A percentile compares a stretch with the other conserved stretches of the same genome.
These are phyloP conservation scores for Candida rishiriensis DNA, from an alignment of 805 yeast genomes.

Conservation along the genomic window DNA sequence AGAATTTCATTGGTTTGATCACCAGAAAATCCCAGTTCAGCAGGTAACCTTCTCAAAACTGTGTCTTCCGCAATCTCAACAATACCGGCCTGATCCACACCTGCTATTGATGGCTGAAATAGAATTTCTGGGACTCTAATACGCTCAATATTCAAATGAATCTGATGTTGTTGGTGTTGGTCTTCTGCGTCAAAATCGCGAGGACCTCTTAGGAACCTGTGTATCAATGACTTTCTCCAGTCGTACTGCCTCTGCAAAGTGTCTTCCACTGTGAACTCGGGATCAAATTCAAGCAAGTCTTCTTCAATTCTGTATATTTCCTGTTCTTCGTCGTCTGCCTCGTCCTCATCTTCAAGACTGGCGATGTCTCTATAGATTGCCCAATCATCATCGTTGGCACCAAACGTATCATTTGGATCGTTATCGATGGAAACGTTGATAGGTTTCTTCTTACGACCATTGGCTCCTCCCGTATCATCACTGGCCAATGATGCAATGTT, in stretches of 20 bases:
- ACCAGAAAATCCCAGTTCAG: constrained; percentile 46
- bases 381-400: constrained; percentile 96
- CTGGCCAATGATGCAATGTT: constrained; percentile 85
- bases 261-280: constrained; percentile 80
- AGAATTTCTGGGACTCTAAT: constrained; percentile 88
- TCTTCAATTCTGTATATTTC: constrained; percentile 62
- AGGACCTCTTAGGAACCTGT: constrained; percentile 87
- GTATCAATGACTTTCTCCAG: constrained; percentile 77
- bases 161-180: constrained; percentile 82
- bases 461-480: constrained; percentile 31
- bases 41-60: constrained; percentile 53
- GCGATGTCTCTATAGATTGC: constrained; percentile 81
- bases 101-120: constrained; percentile 91
- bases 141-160: constrained; percentile 87
- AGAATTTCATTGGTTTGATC: constrained; percentile 45
- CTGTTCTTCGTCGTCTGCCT: constrained; percentile 68
- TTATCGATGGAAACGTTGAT: constrained; percentile 71
- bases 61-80: constrained; percentile 69
- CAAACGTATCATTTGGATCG: constrained; percentile 91
- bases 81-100: constrained; percentile 95
- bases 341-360: constrained; percentile 70
- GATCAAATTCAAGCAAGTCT: constrained; percentile 75
- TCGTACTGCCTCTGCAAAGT: constrained; percentile 77
- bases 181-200: constrained; percentile 78
- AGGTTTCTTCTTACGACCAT: constrained; percentile 39